phyloP scores from a whole-genome alignment of 306 rosid species.

The Lathyrus tuberosus region DNA sequence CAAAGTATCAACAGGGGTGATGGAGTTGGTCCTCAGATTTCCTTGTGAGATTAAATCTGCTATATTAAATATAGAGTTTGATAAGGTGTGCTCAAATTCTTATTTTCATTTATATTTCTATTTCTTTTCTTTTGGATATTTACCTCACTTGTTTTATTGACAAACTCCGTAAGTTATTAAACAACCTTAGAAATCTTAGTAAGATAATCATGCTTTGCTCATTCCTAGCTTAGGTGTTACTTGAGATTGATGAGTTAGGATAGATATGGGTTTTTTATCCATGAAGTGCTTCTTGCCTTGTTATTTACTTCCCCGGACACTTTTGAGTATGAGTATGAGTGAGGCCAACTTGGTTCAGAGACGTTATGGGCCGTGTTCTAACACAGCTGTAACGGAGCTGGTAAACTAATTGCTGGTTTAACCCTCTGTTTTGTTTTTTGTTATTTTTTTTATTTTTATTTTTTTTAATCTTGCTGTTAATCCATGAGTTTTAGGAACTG shows the following conservation, averaged over 20 bases:
- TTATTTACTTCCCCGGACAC: not conserved
- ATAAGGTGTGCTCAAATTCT: constrained; percentile 61
- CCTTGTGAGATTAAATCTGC: constrained; percentile 88
- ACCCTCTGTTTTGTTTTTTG: not conserved
- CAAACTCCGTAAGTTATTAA: not conserved
- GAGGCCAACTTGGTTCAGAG: not conserved
- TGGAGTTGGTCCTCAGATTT: constrained; percentile 77
- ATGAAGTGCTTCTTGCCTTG: not conserved
- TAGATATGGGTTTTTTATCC: not conserved
- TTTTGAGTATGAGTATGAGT: not conserved
- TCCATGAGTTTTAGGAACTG: not conserved
- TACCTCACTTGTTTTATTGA: constrained; percentile 21
- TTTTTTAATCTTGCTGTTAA: not conserved
- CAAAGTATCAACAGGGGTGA: constrained; percentile 83
- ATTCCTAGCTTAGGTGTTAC: not conserved
- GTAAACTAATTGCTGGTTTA: not conserved
- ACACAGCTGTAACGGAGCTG: not conserved
- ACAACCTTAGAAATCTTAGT: constrained; percentile 17
- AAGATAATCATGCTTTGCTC: not conserved
- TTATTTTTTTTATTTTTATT: too few species aligned
- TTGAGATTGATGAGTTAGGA: not conserved
- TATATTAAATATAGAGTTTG: constrained; percentile 70
- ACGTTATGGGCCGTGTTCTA: not conserved
- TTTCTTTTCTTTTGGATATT: constrained; percentile 20
- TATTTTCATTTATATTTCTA: constrained; percentile 12